phyloP scores from a whole-genome alignment of 305 asterid genomes.

The Solanum hybrid region DNA sequence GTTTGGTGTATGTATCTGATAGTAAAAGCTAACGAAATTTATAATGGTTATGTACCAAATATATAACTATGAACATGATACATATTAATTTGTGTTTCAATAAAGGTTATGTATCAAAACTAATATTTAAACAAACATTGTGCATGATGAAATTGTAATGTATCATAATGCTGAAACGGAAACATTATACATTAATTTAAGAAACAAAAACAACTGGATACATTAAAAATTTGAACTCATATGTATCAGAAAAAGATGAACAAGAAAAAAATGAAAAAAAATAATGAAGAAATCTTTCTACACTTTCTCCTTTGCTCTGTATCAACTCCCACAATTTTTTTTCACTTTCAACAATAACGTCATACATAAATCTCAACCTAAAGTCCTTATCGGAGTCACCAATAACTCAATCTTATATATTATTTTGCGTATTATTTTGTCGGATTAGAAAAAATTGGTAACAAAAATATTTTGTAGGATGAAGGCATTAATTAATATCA shows the following conservation, averaged over 20 bases:
- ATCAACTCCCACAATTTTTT: neutral
- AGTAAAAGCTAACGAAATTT: neutral
- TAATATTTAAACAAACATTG: no score
- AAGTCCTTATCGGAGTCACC: neutral
- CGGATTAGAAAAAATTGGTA: no score
- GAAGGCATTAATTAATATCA: no score
- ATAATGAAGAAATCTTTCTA: neutral
- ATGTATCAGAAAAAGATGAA: no score
- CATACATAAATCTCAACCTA: neutral
- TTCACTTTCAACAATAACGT: neutral
- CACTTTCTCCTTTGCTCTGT: neutral
- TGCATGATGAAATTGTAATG: neutral
- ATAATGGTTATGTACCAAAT: no score
- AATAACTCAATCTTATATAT: neutral
- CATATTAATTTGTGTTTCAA: neutral
- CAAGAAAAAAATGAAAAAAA: neutral
- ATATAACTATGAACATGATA: neutral
- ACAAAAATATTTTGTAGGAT: no score
- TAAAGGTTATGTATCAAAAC: no score
- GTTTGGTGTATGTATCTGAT: neutral
- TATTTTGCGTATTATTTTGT: no score
- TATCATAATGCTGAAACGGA: neutral
- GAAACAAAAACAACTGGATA: neutral
- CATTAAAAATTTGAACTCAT: neutral
- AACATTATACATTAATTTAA: no score